Percentiles rank a stretch among this genome's conserved stretches.
Conservation (phyloP, 2,329 filamentous ascomycete genomes). For the Xylariaceae sp. region DNA sequence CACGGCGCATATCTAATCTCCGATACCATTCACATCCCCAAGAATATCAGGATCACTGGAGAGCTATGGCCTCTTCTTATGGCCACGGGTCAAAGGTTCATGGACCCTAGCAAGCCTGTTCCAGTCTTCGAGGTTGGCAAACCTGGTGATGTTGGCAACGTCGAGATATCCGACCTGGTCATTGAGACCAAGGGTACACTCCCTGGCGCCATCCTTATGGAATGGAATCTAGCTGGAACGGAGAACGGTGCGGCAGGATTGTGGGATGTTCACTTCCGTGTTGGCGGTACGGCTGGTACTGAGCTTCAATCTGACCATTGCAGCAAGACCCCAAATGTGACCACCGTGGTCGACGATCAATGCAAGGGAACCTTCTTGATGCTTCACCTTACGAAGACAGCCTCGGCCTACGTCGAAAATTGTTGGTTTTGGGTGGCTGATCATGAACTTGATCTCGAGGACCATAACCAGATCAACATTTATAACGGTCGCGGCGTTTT, state of each 20-base stretch:
- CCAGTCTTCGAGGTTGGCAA: slow-evolving; percentile 84
- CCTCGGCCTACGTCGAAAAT: slow-evolving; percentile 79
- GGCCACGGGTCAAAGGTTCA: slow-evolving; percentile 70
- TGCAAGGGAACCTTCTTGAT: slow-evolving; percentile 74
- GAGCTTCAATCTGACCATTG: slow-evolving; percentile 76
- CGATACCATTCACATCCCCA: slow-evolving; percentile 67
- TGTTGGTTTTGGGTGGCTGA: slow-evolving; percentile 88
- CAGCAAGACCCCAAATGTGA: slow-evolving; percentile 65
- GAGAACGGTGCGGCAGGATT: slow-evolving; percentile 69
- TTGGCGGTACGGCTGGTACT: slow-evolving; percentile 83
- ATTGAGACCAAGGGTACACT: slow-evolving; percentile 79
- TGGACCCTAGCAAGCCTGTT: slow-evolving; percentile 68
- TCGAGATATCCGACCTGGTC: slow-evolving; percentile 85
- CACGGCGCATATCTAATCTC: slow-evolving; percentile 69
- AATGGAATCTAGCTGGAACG: slow-evolving; percentile 78
- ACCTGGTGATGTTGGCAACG: slow-evolving; percentile 68
- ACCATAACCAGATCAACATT: slow-evolving; percentile 76
- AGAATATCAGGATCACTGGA: slow-evolving; percentile 80
- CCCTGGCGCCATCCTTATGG: slow-evolving; percentile 82
- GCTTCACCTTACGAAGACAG: slow-evolving; percentile 58
- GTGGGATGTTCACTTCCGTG: slow-evolving; percentile 95
- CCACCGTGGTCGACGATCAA: slow-evolving; percentile 56
- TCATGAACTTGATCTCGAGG: slow-evolving; percentile 74
- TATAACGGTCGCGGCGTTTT: slow-evolving; percentile 83
- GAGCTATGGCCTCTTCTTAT: slow-evolving; percentile 91